phyloP scores from a whole-genome alignment of 169 alveolate species.

The Plasmodium coatneyi region DNA sequence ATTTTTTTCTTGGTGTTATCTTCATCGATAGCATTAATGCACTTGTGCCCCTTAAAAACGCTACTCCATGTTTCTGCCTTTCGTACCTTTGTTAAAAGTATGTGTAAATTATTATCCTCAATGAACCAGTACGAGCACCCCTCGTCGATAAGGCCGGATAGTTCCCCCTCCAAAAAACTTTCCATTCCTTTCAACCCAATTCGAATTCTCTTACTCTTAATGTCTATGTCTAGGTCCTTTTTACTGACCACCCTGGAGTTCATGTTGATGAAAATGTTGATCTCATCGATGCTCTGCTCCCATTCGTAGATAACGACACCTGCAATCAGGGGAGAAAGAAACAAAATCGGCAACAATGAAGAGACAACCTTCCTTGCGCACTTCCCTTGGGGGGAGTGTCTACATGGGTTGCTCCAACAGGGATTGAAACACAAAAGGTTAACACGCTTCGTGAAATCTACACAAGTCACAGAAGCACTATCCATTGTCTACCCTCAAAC shows the following conservation, averaged over 20 bases:
- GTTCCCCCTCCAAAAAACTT: slow-evolving; percentile 66
- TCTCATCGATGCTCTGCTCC: slow-evolving; percentile 71
- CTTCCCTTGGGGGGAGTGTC: neutral
- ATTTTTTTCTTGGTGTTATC: slow-evolving; percentile 78
- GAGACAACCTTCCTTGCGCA: neutral
- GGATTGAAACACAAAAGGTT: neutral
- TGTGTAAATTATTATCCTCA: slow-evolving; percentile 67
- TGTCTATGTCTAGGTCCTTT: slow-evolving; percentile 38
- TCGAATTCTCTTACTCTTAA: slow-evolving; percentile 38
- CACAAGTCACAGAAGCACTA: neutral
- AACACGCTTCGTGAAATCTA: neutral
- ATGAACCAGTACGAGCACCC: slow-evolving; percentile 73
- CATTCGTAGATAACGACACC: slow-evolving; percentile 67
- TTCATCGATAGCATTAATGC: slow-evolving; percentile 58
- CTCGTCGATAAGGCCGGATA: slow-evolving; percentile 51
- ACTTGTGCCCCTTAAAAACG: slow-evolving; percentile 69
- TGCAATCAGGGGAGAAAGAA: neutral
- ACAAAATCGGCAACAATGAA: neutral
- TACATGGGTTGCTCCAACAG: neutral
- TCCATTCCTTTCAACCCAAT: slow-evolving; percentile 46
- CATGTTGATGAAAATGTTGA: slow-evolving; percentile 55
- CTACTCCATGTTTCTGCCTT: slow-evolving; percentile 67
- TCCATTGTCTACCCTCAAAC: neutral
- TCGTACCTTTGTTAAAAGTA: slow-evolving; percentile 54
- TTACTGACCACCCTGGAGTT: slow-evolving; percentile 23